Evolutionary conservation across 2,329 filamentous ascomycete genomes (phyloP), one percentile per base, ranked within the genome.

Genomic region (Shiraia bambusicola): DNA sequence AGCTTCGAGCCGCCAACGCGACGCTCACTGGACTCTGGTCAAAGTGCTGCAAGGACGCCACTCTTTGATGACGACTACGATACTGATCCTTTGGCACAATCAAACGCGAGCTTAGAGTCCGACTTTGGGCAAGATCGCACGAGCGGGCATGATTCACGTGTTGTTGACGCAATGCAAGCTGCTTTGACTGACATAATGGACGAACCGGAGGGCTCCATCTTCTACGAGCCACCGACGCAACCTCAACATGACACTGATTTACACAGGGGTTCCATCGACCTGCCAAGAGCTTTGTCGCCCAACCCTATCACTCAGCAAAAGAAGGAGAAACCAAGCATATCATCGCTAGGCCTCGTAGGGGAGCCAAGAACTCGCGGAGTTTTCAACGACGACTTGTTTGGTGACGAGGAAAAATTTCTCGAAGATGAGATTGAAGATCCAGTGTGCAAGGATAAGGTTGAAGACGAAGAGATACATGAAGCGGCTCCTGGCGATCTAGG

Each of bases 401-500:
- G 84, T 2, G 92, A 97, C 50, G 88, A 95, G 61, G 82, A 95
- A 59, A 90, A 84, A 57, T 89, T 89, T 53, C 75, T 91, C 5
- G 86, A 91, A 37, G 92, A 96, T 55, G 90, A 95, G 58, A 83
- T 86, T 37, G 88, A 90, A 36, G 88, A 92, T 44, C 77, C 78
- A 1, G 80, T 83, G 14, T 74, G 74, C 2, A 74, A 76, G 10
- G 75, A 76, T 3, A 81, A 83, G 33, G 77, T 83, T 4, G 81
- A 86, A 10, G 81, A 83, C 14, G 90, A 96, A 50, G 86, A 90
- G 53, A 89, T 98, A 7, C 89, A 95, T 55, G 87, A 95, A 74
- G 94, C 93, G 30, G 92, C 90, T 0, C 93, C 94, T 1, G 93
- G 93, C 27, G 93, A 98, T 65, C 78, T 98, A 2, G 93, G 93